Conservation (phyloP, 139 green algal species). For the Chlamydomonas incerta region DNA sequence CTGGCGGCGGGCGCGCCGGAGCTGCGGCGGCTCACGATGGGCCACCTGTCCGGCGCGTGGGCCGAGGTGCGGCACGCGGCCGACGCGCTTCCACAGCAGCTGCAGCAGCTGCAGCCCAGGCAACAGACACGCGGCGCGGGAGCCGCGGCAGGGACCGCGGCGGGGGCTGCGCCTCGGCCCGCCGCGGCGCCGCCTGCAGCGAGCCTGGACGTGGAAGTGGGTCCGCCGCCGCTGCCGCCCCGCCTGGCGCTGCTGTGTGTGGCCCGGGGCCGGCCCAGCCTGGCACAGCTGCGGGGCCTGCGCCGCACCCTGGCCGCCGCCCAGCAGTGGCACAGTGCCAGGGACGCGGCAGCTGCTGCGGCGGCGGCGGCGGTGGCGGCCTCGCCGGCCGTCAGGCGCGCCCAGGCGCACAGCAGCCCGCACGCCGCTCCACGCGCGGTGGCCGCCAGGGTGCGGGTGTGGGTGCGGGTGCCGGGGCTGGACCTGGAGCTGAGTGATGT, state of each 20-base stretch:
- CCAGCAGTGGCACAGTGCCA: too few relatives aligned
- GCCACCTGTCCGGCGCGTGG: neutral
- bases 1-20: neutral
- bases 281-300: neutral
- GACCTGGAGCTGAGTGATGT: constrained; percentile 20
- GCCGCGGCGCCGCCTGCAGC: neutral
- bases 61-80: too few relatives aligned
- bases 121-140: too few relatives aligned
- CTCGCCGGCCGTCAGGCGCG: too few relatives aligned
- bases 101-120: too few relatives aligned
- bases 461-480: neutral
- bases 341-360: neutral
- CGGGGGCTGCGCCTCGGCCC: too few relatives aligned
- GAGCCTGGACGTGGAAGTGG: neutral
- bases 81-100: too few relatives aligned
- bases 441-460: too few relatives aligned
- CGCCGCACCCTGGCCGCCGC: neutral
- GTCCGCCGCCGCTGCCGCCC: constrained; percentile 12
- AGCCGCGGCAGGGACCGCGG: too few relatives aligned
- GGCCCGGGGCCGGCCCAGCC: neutral
- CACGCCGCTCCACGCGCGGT: too few relatives aligned
- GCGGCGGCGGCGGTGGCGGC: neutral
- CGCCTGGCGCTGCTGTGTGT: neutral
- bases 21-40: neutral
- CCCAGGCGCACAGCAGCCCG: too few relatives aligned